A percentile compares a stretch with the other conserved stretches of the same genome.
Evolutionary conservation across 176 grass and related monocot species (phyloP).

Genomic region (Cocos nucifera): DNA sequence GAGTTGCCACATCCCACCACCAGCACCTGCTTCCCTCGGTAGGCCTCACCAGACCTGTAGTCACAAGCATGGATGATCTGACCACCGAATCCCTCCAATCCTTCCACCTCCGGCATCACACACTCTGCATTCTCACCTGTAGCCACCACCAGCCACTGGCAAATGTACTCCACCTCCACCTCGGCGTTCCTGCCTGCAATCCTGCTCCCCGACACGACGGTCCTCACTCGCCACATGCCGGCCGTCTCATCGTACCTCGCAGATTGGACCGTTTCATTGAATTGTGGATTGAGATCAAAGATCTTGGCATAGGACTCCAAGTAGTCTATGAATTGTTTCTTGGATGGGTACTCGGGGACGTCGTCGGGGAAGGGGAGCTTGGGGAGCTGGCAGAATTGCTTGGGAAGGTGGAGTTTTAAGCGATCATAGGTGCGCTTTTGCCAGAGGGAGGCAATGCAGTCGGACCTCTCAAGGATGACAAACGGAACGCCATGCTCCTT

Average conservation of each 20-base stretch:
- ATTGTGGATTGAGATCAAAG: conserved; percentile 33
- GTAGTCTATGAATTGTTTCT: conserved; percentile 36
- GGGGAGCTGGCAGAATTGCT: conserved; percentile 43
- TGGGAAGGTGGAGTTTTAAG: conserved; percentile 40
- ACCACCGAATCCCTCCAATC: conserved; percentile 9
- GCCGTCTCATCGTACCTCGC: conserved; percentile 25
- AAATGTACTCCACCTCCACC: conserved; percentile 38
- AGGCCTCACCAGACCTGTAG: conserved; percentile 36
- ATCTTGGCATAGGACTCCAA: conserved; percentile 23
- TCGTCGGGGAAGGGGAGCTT: conserved; percentile 30
- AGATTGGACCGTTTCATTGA: conserved; percentile 18
- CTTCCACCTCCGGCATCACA: conserved; percentile 24
- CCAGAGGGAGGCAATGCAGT: conserved; percentile 41
- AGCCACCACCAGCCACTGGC: conserved; percentile 47
- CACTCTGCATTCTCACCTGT: conserved; percentile 40
- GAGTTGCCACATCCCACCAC: conserved; percentile 43
- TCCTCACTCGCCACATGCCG: conserved; percentile 37
- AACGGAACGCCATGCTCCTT: conserved; percentile 26
- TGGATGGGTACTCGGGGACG: conserved; percentile 35
- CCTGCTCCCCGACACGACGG: conserved; percentile 1
- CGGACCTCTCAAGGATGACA: conserved; percentile 30
- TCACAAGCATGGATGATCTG: conserved; percentile 27
- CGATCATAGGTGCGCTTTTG: conserved; percentile 37
- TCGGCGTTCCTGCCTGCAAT: not conserved
- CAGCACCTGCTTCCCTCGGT: conserved; percentile 32